phyloP scores from a whole-genome alignment of 169 alveolate genomes.

The Plasmodium vinckei region DNA sequence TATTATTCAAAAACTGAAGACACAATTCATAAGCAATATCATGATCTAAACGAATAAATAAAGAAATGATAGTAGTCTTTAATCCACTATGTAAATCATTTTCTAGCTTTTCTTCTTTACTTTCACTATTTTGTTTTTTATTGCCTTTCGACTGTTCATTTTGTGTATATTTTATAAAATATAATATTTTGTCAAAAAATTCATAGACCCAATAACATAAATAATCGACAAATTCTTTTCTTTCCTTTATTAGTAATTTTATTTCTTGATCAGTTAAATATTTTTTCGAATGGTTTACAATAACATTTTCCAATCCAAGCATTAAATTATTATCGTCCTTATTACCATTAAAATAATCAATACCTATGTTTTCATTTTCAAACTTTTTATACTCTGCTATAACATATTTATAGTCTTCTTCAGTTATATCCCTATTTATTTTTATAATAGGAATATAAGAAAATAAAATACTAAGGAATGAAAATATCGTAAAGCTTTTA shows the following conservation, averaged over 20 bases:
- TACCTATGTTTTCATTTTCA: background rate
- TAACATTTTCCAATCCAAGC: background rate
- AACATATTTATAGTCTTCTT: conserved; percentile 2
- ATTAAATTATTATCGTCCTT: background rate
- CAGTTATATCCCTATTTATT: conserved; percentile 22
- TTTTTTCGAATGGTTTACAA: too few relatives aligned
- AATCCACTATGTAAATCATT: conserved; percentile 68
- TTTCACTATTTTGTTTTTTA: conserved; percentile 68
- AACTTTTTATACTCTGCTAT: conserved; percentile 32
- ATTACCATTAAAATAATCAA: background rate
- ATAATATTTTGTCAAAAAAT: conserved; percentile 67
- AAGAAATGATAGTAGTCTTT: conserved; percentile 46
- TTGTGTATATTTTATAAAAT: conserved; percentile 54
- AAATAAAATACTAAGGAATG: conserved; percentile 59
- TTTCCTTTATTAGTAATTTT: conserved; percentile 11
- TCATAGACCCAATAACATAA: conserved; percentile 66
- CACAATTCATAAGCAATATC: conserved; percentile 43
- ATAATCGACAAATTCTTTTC: conserved; percentile 57
- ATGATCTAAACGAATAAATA: conserved; percentile 69
- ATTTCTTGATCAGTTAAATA: conserved; percentile 14
- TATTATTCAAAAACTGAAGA: conserved; percentile 53
- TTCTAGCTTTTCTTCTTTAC: conserved; percentile 36
- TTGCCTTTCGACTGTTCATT: conserved; percentile 47
- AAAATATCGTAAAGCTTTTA: conserved; percentile 70
- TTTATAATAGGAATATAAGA: conserved; percentile 66